Conservation (phyloP, 768 basidiomycete genomes). For the Lentinula sp. region DNA sequence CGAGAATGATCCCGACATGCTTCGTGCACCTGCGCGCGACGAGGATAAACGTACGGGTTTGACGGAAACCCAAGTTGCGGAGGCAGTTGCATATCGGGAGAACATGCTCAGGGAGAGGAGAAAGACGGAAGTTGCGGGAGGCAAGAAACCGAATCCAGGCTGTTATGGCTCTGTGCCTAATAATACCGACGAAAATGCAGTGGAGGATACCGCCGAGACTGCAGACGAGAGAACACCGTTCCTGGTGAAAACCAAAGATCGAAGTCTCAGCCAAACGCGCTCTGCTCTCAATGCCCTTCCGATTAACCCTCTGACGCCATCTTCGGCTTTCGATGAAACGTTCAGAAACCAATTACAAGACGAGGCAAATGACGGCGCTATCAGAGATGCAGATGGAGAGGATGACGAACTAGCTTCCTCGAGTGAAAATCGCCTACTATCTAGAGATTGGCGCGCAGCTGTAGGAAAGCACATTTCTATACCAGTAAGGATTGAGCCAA, state of each 20-base stretch:
- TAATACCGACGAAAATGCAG: conserved; percentile 12
- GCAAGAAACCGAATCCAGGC: conserved; percentile 4
- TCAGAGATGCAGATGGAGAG: conserved; percentile 33
- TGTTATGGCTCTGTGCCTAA: background rate
- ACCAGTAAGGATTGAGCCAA: conserved; percentile 95
- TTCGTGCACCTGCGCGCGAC: conserved; percentile 64
- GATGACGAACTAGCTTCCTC: conserved; percentile 21
- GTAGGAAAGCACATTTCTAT: conserved; percentile 86
- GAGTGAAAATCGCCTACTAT: conserved; percentile 50
- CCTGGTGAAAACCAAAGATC: conserved; percentile 21
- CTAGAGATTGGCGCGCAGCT: conserved; percentile 71
- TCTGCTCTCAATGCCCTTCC: conserved; percentile 33
- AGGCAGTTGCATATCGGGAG: conserved; percentile 84
- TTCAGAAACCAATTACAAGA: conserved; percentile 58
- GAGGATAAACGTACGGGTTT: conserved; percentile 81
- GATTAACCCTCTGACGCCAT: conserved; percentile 84
- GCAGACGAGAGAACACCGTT: conserved; percentile 30
- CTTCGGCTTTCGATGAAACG: conserved; percentile 79
- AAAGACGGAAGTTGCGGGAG: conserved; percentile 11
- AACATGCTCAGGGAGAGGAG: conserved; percentile 57
- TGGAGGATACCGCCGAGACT: conserved; percentile 16
- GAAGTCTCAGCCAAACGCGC: conserved; percentile 13
- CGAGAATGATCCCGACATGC: conserved; percentile 80
- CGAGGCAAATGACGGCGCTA: conserved; percentile 19
- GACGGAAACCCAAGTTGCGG: conserved; percentile 66